Percentiles rank a stretch among this genome's conserved stretches.
These are phyloP conservation scores for Ogataea glucozyma DNA, from an alignment of 805 yeast species.

Conservation along the genomic window DNA sequence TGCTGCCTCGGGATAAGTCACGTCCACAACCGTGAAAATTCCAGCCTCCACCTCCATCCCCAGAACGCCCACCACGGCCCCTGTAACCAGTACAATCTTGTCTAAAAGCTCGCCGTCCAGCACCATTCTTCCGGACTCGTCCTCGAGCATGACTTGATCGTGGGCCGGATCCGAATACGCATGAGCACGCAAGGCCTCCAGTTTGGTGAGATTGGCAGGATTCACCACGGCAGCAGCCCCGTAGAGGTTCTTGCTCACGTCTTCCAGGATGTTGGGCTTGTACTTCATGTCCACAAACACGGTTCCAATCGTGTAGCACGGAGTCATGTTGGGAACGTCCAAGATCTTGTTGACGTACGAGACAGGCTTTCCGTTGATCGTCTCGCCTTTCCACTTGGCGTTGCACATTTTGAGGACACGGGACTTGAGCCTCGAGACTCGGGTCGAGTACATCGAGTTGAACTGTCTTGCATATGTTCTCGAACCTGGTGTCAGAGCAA, in stretches of 20 bases:
- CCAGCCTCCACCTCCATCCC: constrained; percentile 89
- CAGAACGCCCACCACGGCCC: constrained; percentile 79
- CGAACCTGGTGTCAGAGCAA: constrained; percentile 16
- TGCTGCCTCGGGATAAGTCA: constrained; percentile 66
- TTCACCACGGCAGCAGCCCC: constrained; percentile 45
- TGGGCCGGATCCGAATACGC: constrained; percentile 56
- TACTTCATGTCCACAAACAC: constrained; percentile 78
- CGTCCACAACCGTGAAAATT: constrained; percentile 77
- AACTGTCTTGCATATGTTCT: constrained; percentile 58
- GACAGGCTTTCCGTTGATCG: constrained; percentile 35
- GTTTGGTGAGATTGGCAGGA: constrained; percentile 12
- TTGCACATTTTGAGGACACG: constrained; percentile 47
- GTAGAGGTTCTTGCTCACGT: constrained; percentile 63
- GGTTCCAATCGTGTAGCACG: constrained; percentile 86
- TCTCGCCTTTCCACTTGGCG: constrained; percentile 42
- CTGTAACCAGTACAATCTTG: constrained; percentile 73
- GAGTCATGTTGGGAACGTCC: constrained; percentile 60
- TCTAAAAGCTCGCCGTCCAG: constrained; percentile 65
- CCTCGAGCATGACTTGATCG: constrained; percentile 77
- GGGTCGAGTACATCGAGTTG: constrained; percentile 53
- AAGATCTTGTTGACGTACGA: constrained; percentile 48
- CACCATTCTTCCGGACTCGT: constrained; percentile 85
- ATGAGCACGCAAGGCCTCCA: constrained; percentile 35
- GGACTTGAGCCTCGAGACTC: constrained; percentile 50
- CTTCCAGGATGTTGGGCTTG: constrained; percentile 83